Conservation (phyloP, 495 filamentous ascomycete species). For the Tuber borchii region DNA sequence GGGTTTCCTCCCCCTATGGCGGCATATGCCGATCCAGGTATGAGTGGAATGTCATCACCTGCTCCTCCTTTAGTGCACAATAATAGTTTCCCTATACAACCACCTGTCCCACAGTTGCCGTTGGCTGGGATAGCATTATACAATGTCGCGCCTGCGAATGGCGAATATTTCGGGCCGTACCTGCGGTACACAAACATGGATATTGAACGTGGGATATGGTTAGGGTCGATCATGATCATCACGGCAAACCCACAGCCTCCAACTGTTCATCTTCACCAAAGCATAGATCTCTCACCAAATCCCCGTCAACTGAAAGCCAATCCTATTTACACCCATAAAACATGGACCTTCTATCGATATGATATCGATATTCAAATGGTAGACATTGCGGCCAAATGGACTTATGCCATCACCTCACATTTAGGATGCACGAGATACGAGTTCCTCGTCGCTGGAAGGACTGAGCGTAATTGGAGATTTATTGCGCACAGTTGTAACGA, state of each 20-base stretch:
- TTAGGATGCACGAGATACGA: constrained; percentile 95
- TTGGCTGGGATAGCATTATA: constrained; percentile 83
- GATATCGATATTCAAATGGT: constrained; percentile 89
- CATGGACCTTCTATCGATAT: constrained; percentile 95
- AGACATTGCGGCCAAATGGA: constrained; percentile 84
- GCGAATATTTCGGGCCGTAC: constrained; percentile 98
- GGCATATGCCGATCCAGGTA: constrained; percentile 25
- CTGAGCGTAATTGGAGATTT: constrained; percentile 93
- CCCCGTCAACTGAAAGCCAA: constrained; percentile 80
- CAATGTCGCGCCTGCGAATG: constrained; percentile 86
- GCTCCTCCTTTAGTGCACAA: constrained; percentile 33
- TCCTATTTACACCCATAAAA: constrained; percentile 78
- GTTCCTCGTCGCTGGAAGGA: constrained; percentile 87
- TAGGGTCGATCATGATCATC: constrained; percentile 69
- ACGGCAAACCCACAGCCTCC: constrained; percentile 90
- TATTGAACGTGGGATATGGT: constrained; percentile 80
- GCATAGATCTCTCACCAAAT: constrained; percentile 83
- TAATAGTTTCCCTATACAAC: constrained; percentile 52
- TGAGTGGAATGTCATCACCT: constrained; percentile 17
- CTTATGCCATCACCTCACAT: constrained; percentile 95
- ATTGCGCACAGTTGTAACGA: constrained; percentile 93
- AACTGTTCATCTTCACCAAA: constrained; percentile 92
- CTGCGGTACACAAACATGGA: constrained; percentile 97
- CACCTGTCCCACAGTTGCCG: constrained; percentile 79
- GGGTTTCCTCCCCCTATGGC: constrained; percentile 53